Evolutionary conservation across 2,329 filamentous ascomycete species (phyloP), one percentile per base, ranked within the genome.

Genomic region (Ophiostoma triangulosporum): DNA sequence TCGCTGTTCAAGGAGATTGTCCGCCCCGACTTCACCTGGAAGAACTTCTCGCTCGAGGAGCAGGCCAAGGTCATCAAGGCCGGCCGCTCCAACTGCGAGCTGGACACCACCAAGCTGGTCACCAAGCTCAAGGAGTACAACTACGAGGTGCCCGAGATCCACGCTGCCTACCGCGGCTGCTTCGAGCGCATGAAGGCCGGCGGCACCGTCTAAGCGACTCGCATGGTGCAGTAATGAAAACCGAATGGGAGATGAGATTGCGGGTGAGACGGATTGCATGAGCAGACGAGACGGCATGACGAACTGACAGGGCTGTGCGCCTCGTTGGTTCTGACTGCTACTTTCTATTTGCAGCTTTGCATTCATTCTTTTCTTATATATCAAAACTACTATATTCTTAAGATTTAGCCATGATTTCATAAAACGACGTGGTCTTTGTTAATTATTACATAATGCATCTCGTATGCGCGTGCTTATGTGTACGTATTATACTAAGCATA

Each of bases 61-160:
- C 81, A 84, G 68, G 69, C 77, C 60, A 79, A 79, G 68, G 77
- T 84, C 38, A 78, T 84, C 67, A 82, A 81, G 69, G 81, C 81
- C 14, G 80, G 76, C 46, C 73, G 81, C 55, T 81, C 76, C 65
- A 85, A 84, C 67, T 85, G 81, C 68, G 69, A 76, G 66, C 67
- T 84, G 48, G 80, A 84, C 64, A 76, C 75, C 14, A 74, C 72
- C 20, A 84, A 84, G 68, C 68, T 85, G 57, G 72, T 72, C 57
- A 72, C 65, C 51, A 82, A 81, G 69, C 70, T 84, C 54, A 71
- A 70, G 61, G 74, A 80, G 66, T 83, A 81, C 63, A 69, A 69
- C 14, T 76, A 74, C 61, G 69, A 73, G 57, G 69, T 84, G 27
- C 77, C 78, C 7, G 78, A 83, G 67, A 69, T 84, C 45, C 77